Evolutionary conservation across 2,329 filamentous ascomycete species (phyloP), one percentile per base, ranked within the genome.

Genomic region (Neurospora crassa): DNA sequence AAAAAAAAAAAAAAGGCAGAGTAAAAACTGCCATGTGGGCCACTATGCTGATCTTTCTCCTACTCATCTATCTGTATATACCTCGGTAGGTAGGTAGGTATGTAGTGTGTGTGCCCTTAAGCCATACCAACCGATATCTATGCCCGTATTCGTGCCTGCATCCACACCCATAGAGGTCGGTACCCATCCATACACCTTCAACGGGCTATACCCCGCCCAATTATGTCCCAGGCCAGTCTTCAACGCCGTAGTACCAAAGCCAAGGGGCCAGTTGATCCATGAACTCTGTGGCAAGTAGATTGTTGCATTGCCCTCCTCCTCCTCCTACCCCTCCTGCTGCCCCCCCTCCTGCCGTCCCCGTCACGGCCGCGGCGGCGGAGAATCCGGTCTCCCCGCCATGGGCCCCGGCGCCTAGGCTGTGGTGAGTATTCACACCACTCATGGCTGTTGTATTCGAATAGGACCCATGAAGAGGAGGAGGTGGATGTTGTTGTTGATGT

Each of bases 231-330:
- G 53, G 53, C 53, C 53, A 63, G 29, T 63, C 53, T 63, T 5
- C 53, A 34, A 63, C 53, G 7, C 53, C 53, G 16, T 63, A 63
- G 29, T 63, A 63, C 53, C 53, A 63, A 63, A 63, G 53, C 53
- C 53, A 63, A 63, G 53, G 53, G 18, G 53, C 53, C 14, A 63
- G 53, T 63, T 63, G 53, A 63, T 63, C 53, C 53, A 34, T 34
- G 3, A 34, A 63, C 16, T 63, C 53, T 4, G 53, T 63, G 29
- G 53, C 53, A 63, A 63, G 53, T 4, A 63, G 29, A 63, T 63
- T 63, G 53, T 34, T 63, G 53, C 53, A 63, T 63, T 63, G 53
- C 29, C 47, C 47, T 59, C 79, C 1, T 82, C 80, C 47, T 59
- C 1, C 24, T 14, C 20, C 47, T 10, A 29, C 29, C 29, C 29